Evolutionary conservation across 495 filamentous ascomycete genomes (phyloP), one percentile per base, ranked within the genome.

Genomic region (Penicillium canariense): DNA sequence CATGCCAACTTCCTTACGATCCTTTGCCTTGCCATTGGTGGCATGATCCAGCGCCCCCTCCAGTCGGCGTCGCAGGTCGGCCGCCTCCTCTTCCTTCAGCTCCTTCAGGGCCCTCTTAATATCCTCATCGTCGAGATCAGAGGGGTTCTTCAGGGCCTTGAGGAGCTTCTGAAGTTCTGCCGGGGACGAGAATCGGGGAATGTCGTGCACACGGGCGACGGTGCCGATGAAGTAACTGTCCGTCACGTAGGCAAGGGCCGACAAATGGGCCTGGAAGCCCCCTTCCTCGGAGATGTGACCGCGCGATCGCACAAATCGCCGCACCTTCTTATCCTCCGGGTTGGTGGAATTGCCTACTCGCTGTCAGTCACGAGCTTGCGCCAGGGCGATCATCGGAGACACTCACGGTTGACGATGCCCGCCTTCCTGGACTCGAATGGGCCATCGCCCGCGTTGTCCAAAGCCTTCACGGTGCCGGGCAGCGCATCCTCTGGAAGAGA

Each of bases 191-290:
- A 87, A 81, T 12, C 89, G 80, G 68, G 83, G 85, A 27, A 93
- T 77, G 52, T 82, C 76, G 67, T 96, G 91, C 42, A 91, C 85
- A 6, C 86, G 82, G 4, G 82, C 70, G 17, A 96, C 81, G n/a
- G 90, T 96, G 5, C 87, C 91, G 67, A 98, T 89, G 73, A 98
- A 97, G 72, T 87, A 93, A 53, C 80, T 86, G 70, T 98, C 94
- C 26, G 84, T 88, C 67, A 96, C 87, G 71, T 97, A 98, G 15
- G 94, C 94, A 32, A 98, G 77, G 15, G 94, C 94, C 39, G 80
- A 84, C 9, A 96, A 75, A 62, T 97, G 91, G 9, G 90, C 87
- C 47, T 86, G 79, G 58, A 83, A 79, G n/a, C 88, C 88, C 26
- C 87, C 88, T n/a, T 77, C 68, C 1, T 81, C 73, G 38, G 81